Base-by-base conservation (phyloP, 148 eudicot species). In the Arctostaphylos glauca region DNA sequence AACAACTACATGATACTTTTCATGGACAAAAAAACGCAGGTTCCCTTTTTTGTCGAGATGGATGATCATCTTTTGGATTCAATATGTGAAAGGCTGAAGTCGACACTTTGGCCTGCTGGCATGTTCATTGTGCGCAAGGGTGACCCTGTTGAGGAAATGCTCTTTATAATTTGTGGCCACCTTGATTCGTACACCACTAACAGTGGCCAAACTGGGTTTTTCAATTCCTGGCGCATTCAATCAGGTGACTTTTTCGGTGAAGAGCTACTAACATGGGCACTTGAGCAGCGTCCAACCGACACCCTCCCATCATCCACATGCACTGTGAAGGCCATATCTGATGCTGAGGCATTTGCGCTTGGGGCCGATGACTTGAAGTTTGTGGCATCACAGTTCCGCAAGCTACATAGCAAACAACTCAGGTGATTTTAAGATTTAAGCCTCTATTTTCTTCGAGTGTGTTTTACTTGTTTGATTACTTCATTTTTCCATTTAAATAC, bases 181-280 rank as follows among this genome's bases (percentile, higher is more conserved):
- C 89, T 94, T 3, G 95, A 94, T 31, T 90, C 93, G 21, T 86
- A 55, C 89, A 94, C 98, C 14, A 94, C 95, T 31, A 88, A 91
- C 10, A 96, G 98, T 0, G 98, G 98, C 54, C 84, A 94, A 58
- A 89, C 93, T 0, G 98, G 96, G 5, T 92, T 92, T 77, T 94
- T 94, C 89, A 94, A 94, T 77, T 89, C 92, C 0, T 89, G 86
- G 56, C 44, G 81, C 5, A 86, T 94, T 2, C 89, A 90, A 12
- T 88, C 96, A 0, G 98, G 98, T 0, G 94, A 92, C 83, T 92
- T 94, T 74, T 94, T 95, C 62, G 97, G 97, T 4, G 95, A 94
- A 80, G 98, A 92, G 83, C 90, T 94, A 9, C 87, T 94, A 10
- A 92, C 93, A 0, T 94, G 98, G 98, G 98, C 93, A 0, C 86